phyloP scores from a whole-genome alignment of 225 moss, liverwort and hornwort genomes.

The Marchantia polymorpha region DNA sequence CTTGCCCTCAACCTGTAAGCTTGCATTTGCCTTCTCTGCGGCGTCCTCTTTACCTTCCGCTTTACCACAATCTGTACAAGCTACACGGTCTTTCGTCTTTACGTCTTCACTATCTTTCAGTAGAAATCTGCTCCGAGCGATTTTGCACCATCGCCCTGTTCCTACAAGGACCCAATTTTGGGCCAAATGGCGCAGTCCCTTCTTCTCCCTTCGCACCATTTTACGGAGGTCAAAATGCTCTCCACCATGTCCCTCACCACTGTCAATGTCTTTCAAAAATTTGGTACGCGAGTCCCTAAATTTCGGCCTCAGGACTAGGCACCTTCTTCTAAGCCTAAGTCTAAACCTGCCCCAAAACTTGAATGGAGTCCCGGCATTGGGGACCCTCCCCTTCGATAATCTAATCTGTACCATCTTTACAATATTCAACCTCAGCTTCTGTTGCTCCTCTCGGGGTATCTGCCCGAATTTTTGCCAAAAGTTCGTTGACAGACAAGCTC shows the following conservation, averaged over 20 bases:
- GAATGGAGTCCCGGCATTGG: constrained; percentile 4
- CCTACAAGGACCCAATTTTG: constrained; percentile 29
- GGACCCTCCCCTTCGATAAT: constrained; percentile 20
- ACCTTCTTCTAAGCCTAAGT: constrained; percentile 28
- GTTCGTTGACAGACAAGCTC: background rate
- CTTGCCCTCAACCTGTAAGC: constrained; percentile 3
- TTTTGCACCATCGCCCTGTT: constrained; percentile 30
- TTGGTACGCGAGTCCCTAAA: constrained; percentile 4
- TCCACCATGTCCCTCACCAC: constrained; percentile 24
- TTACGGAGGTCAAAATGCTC: constrained; percentile 25
- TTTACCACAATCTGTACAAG: background rate
- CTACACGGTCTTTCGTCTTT: constrained; percentile 3
- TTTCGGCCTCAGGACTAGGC: constrained; percentile 16
- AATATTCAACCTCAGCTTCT: background rate
- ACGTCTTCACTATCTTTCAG: background rate
- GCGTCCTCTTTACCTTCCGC: constrained; percentile 5
- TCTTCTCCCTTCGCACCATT: constrained; percentile 12
- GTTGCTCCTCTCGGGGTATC: background rate
- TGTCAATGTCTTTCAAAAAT: constrained; percentile 20
- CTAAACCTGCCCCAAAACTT: constrained; percentile 35
- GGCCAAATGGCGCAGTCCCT: constrained; percentile 17
- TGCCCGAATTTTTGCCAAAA: background rate
- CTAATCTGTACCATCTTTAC: constrained; percentile 34
- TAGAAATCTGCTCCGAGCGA: constrained; percentile 33
- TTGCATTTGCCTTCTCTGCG: background rate